Evolutionary conservation across 768 basidiomycete species (phyloP).

Genomic region (Lactifluus subvellereus): DNA sequence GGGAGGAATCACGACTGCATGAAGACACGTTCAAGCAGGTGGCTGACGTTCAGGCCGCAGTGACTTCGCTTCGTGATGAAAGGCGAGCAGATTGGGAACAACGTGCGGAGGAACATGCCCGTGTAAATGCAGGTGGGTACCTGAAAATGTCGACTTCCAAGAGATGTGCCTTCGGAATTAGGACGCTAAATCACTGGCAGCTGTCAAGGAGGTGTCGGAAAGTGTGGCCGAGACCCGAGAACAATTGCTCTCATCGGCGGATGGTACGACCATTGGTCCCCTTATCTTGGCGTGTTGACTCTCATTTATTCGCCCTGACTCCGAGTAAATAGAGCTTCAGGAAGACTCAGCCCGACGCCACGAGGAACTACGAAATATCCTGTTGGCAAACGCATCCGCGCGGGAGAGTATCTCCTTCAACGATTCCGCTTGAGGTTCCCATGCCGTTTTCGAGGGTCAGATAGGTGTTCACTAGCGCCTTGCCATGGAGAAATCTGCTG

Average conservation of each 20-base stretch:
- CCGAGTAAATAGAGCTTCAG: constrained; percentile 11
- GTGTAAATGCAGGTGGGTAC: constrained; percentile 12
- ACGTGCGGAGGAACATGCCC: constrained; percentile 3
- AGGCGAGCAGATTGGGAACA: constrained; percentile 7
- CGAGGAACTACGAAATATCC: constrained; percentile 18
- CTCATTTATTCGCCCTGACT: background rate
- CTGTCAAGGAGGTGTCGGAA: constrained; percentile 5
- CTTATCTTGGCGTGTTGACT: background rate
- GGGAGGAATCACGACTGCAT: constrained; percentile 6
- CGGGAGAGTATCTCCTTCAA: constrained; percentile 21
- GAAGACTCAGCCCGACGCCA: constrained; percentile 22
- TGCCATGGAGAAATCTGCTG: too few species aligned
- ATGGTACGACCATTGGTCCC: constrained; percentile 3
- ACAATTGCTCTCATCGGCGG: constrained; percentile 1
- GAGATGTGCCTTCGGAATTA: background rate
- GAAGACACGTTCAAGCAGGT: constrained; percentile 6
- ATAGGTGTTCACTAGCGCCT: too few species aligned
- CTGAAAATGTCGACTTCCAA: background rate
- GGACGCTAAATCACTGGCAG: background rate
- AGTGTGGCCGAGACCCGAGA: constrained; percentile 9
- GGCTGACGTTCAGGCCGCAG: constrained; percentile 10
- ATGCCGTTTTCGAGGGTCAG: background rate
- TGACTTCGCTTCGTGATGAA: constrained; percentile 11
- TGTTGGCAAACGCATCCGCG: constrained; percentile 24
- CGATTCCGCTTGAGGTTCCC: background rate